A percentile compares a stretch with the other conserved stretches of the same genome.
These are phyloP conservation scores for Aureoboletus auriporus DNA, from an alignment of 768 basidiomycete species.

Conservation along the genomic window DNA sequence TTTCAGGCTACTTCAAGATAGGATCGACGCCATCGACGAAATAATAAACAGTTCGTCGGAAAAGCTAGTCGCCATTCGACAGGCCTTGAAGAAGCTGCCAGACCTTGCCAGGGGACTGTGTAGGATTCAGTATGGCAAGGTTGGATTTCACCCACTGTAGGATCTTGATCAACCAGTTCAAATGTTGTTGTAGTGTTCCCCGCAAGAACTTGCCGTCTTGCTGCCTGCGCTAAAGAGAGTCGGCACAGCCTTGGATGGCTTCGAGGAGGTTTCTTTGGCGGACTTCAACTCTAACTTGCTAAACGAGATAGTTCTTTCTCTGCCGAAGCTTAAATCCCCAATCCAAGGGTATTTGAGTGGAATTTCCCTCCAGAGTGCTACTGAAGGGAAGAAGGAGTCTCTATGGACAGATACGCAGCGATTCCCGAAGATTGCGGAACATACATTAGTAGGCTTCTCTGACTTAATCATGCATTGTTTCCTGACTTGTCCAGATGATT, in stretches of 20 bases:
- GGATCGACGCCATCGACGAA: slow-evolving; percentile 84
- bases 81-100: slow-evolving; percentile 69
- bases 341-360: slow-evolving; percentile 50
- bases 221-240: slow-evolving; percentile 75
- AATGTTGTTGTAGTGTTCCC: slow-evolving; percentile 55
- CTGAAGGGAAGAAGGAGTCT: slow-evolving; percentile 59
- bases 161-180: neutral
- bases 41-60: slow-evolving; percentile 61
- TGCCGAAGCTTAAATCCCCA: slow-evolving; percentile 62
- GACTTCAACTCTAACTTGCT: slow-evolving; percentile 65
- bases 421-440: slow-evolving; percentile 53
- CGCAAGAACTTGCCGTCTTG: slow-evolving; percentile 73
- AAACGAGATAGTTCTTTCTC: slow-evolving; percentile 61
- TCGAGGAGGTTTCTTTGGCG: slow-evolving; percentile 39
- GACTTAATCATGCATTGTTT: neutral
- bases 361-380: slow-evolving; percentile 60
- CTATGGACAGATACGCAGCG: slow-evolving; percentile 63
- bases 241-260: slow-evolving; percentile 54
- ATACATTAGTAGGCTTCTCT: slow-evolving; percentile 50
- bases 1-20: slow-evolving; percentile 63
- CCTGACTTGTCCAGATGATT: slow-evolving; percentile 47
- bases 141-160: slow-evolving; percentile 28
- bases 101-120: slow-evolving; percentile 85
- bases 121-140: slow-evolving; percentile 89
- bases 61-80: slow-evolving; percentile 61